Base-by-base conservation (phyloP, 2,329 filamentous ascomycete genomes). In the Tolypocladium album region DNA sequence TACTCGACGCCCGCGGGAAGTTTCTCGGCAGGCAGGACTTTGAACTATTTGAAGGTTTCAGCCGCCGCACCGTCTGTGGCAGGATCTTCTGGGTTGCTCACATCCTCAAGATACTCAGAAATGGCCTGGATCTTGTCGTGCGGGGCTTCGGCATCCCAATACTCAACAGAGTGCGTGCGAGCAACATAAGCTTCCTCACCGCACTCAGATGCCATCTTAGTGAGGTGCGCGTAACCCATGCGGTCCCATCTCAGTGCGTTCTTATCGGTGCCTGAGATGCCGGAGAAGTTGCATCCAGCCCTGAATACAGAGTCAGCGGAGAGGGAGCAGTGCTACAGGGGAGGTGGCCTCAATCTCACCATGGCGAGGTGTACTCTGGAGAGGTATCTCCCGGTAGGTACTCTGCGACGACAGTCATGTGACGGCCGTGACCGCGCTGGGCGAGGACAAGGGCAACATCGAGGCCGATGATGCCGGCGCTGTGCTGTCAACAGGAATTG, bases 231-330 rank as follows among this genome's bases (percentile, higher is more conserved):
- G 52, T 78, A 78, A 0, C 76, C 75, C 2, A 70, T 58, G 1
- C 67, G 69, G 58, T 78, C 76, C 75, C 76, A 78, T 36, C 70
- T 71, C 50, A 78, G 61, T 0, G 75, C 75, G 56, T 78, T 77
- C 22, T 66, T 61, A 57, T 78, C 74, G 17, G 64, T 71, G 27
- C 75, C 75, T 0, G 76, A 77, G 53, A 78, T 75, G 45, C 73
- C 75, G 0, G 76, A 78, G 63, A 77, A 77, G 63, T 78, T 78
- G 61, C 73, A 76, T 3, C 76, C 76, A 12, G 76, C 76, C 73
- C 75, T 72, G 34, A 4, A n/a, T 27, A 17, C 1, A 8, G 11
- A 17, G 47, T n/a, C 27, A 52, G 47, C 7, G 9, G 13, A 34
- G 47, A 9, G 8, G 8, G 24, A 8, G 17, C 15, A 20, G 9